Percentiles rank a stretch among this genome's conserved stretches.
phyloP scores from a whole-genome alignment of 495 filamentous ascomycete genomes.

The Penicillium crystallinum region DNA sequence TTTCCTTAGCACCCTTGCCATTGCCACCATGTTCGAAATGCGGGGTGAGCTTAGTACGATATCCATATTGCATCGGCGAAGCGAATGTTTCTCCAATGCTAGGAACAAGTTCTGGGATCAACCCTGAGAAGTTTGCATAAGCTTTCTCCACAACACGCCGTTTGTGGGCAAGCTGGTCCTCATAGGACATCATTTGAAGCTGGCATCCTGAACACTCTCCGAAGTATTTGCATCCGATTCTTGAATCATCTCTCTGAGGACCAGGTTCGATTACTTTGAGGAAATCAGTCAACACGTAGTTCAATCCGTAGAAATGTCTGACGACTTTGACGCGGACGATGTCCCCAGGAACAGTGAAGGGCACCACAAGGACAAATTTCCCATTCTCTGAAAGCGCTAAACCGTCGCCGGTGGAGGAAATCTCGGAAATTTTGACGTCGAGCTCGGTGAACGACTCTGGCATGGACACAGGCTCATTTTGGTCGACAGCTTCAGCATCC shows the following conservation, averaged over 20 bases:
- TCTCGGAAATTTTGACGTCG: constrained; percentile 65
- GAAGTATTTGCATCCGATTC: constrained; percentile 82
- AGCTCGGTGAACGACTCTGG: constrained; percentile 71
- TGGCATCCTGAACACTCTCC: constrained; percentile 85
- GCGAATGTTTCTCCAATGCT: constrained; percentile 77
- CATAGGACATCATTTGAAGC: constrained; percentile 93
- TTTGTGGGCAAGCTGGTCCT: constrained; percentile 80
- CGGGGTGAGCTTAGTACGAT: constrained; percentile 93
- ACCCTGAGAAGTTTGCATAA: constrained; percentile 80
- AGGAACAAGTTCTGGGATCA: constrained; percentile 72
- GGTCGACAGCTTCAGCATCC: constrained; percentile 18
- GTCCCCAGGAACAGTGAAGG: constrained; percentile 85
- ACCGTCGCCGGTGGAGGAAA: constrained; percentile 90
- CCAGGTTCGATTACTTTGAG: constrained; percentile 70
- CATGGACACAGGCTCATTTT: constrained; percentile 31
- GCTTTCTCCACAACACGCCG: constrained; percentile 83
- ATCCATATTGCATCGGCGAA: constrained; percentile 83
- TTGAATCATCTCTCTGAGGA: constrained; percentile 67
- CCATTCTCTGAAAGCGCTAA: constrained; percentile 61
- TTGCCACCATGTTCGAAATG: constrained; percentile 66
- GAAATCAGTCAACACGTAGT: constrained; percentile 73
- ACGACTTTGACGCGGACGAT: constrained; percentile 72
- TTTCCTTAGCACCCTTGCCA: constrained; percentile 29
- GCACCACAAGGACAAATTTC: constrained; percentile 78
- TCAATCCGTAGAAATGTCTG: constrained; percentile 53